Evolutionary conservation across 352 stramenopile species (phyloP), one percentile per base, ranked within the genome.

Genomic region (Globisporangium acanthophoron): DNA sequence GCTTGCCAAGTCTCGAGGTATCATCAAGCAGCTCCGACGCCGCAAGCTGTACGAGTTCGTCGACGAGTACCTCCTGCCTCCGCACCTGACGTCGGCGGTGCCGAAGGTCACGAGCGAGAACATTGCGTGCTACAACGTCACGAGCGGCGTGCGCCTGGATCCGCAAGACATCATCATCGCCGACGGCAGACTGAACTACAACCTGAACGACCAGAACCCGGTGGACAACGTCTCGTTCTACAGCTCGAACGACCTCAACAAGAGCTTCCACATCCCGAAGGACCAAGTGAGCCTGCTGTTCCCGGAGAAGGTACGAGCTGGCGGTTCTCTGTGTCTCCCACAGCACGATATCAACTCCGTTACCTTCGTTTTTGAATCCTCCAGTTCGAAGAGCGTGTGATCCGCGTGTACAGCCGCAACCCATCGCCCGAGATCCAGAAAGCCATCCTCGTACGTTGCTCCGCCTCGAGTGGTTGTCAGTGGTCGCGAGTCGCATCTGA

Each of bases 191-290:
- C 69, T 96, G 29, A 92, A 96, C 64, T 94, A 95, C 73, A 94
- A 94, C 53, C 70, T 88, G 15, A 73, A 81, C 20, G 80, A 92
- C 60, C 76, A 71, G 37, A 95, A 95, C 57, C 88, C 88, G 6
- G 78, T 96, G 52, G 83, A 94, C 55, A 78, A 87, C 43, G 79
- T 93, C 18, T 71, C 74, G 29, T 96, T 96, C 63, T 96, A 92
- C 69, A 76, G 70, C 35, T 90, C 82, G 39, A 82, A 73, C 54
- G 73, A 91, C 35, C 54, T 85, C 11, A 68, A 74, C 51, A 62
- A 27, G 6, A 85, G 70, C n/a, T 92, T 94, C 59, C 74, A 87
- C 66, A 92, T 90, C 45, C 76, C 78, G 0, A 90, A 90, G 52
- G 66, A 89, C 15, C 54, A 94, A 83, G 84, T 94, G 15, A 92